Evolutionary conservation across 768 basidiomycete genomes (phyloP), one percentile per base, ranked within the genome.

Genomic region (Termitomyces sp.): DNA sequence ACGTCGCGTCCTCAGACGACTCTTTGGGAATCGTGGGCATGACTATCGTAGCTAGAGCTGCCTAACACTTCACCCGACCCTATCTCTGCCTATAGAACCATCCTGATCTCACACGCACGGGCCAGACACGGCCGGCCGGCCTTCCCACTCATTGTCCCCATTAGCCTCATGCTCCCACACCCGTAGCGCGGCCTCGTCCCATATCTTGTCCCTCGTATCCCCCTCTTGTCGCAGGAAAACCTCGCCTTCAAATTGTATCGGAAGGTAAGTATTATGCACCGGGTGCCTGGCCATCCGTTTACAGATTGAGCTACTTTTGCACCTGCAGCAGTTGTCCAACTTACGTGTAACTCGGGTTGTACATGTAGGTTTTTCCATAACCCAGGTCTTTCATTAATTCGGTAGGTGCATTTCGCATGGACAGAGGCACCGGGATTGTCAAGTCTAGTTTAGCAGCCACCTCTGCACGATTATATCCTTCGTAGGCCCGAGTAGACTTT

Each of bases 361-460:
- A 90, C 52, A 66, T 68, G 59, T 90, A 90, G 21, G 75, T 79
- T 60, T 79, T 73, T 1, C 84, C 84, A 63, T 88, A 89, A 21
- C 83, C 85, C 2, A 89, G 74, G 25, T 82, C 76, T 65, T 85
- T 84, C 85, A 89, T 86, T 10, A 90, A 64, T 19, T 60, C 61
- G 3, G 89, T 91, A 3, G 90, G 89, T 9, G 89, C 89, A 68
- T 94, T 93, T 30, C 92, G 79, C 62, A 92, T 78, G 37, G 78
- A 75, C 55, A 90, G 63, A 0, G 92, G 92, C 1, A 94, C 88
- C 3, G 84, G 77, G 47, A 80, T 64, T 11, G 80, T 72, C 55
- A 70, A 67, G 66, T 81, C 82, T 55, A 63, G 62, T 64, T 79
- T 79, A 6, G 83, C 87, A 2, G 82, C 82, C 46, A 66, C 80